Evolutionary conservation across 257 asterid species (phyloP), one percentile per base, ranked within the genome.

Genomic region (Fraxinus cuspidata): DNA sequence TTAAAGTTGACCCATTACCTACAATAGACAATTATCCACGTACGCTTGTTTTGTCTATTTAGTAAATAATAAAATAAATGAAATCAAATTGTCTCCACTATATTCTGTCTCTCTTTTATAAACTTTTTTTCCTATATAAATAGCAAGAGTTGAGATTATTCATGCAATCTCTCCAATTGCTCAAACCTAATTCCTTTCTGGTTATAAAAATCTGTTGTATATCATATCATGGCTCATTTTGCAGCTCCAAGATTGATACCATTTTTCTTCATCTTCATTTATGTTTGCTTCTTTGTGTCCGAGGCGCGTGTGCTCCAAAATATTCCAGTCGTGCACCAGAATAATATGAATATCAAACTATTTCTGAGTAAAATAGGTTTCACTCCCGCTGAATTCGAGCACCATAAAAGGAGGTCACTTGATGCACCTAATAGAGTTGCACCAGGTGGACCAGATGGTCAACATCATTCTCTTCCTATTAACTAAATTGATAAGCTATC

Each of bases 401-500:
- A 65, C 37, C 80, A 74, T 53, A 49, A 35, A 69, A 83, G 85
- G 71, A 83, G 92, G 49, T 73, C 86, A 23, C 77, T 86, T 5
- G 69, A 74, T 49, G 51, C 29, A 0, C 23, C 38, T 7, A 85
- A 86, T 25, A 81, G 84, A 63, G 79, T 29, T 40, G 85, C 79
- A 28, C 92, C 92, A 0, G 75, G 82, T 12, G 92, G 92, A 1
- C 92, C 92, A 7, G 88, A 88, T 34, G 80, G 85, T 74, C 85
- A 86, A 19, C 92, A 88, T 69, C 88, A 88, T 71, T 65, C 73
- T 72, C 42, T 2, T 9, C 74, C 80, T 18, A 6, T 11, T 40
- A 12, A 44, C 42, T 70, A 49, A 70, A 42, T 16, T 19, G 21
- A 19, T 16, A 27, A 1, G n/a, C 6, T 47, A 15, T 47, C n/a